phyloP scores from a whole-genome alignment of 768 basidiomycete genomes.

The Gelatoporia subvermispora region DNA sequence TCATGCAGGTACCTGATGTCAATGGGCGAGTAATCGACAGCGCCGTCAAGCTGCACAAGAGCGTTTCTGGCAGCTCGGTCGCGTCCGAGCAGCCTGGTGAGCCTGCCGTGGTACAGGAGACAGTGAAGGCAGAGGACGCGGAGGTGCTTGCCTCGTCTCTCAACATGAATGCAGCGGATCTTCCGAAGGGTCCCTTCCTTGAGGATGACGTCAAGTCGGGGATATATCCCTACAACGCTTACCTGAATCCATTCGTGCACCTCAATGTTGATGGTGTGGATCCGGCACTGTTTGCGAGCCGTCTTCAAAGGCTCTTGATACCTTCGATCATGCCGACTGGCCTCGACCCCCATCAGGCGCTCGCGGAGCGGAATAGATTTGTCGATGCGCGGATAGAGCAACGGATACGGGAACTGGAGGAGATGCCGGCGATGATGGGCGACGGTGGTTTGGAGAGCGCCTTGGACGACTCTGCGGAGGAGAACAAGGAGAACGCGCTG shows the following conservation, averaged over 20 bases:
- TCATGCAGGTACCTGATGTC: conserved; percentile 56
- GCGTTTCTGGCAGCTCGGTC: conserved; percentile 25
- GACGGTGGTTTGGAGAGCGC: conserved; percentile 62
- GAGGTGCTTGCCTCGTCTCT: conserved; percentile 39
- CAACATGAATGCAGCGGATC: conserved; percentile 48
- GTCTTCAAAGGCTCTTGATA: conserved; percentile 74
- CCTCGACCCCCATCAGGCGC: conserved; percentile 85
- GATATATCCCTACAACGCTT: conserved; percentile 92
- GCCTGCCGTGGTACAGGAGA: conserved; percentile 11
- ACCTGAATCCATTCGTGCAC: conserved; percentile 76
- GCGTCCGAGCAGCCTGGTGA: conserved; percentile 11
- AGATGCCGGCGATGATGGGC: conserved; percentile 73
- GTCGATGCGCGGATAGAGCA: conserved; percentile 87
- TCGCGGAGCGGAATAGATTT: conserved; percentile 88
- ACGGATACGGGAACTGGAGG: conserved; percentile 82
- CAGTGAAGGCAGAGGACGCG: conserved; percentile 43
- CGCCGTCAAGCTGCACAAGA: conserved; percentile 70
- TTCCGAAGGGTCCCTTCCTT: conserved; percentile 70
- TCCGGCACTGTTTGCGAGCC: conserved; percentile 61
- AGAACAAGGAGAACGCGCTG: conserved; percentile 32
- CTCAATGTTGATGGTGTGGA: conserved; percentile 64
- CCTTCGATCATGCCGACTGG: conserved; percentile 90
- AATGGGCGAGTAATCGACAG: conserved; percentile 64
- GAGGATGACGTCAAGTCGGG: conserved; percentile 78
- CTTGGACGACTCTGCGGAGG: conserved; percentile 31